Evolutionary conservation across 805 yeast species (phyloP).

Genomic region (Saccharomycopsis malanga): DNA sequence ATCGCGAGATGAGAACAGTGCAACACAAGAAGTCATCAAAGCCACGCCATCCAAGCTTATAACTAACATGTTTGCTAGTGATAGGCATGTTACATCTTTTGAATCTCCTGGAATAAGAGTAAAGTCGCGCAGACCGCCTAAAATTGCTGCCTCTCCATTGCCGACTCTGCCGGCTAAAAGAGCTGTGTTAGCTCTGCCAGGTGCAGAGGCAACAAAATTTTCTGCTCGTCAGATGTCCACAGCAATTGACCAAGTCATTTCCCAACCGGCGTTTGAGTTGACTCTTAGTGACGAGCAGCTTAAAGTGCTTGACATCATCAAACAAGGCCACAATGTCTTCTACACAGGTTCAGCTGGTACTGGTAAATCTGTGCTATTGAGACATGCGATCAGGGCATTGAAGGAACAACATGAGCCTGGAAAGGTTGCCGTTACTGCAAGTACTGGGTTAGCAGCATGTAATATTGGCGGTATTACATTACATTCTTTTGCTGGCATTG

Average conservation of each 20-base stretch:
- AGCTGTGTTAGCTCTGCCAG: neutral
- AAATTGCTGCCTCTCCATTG: neutral
- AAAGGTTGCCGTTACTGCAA: constrained; percentile 69
- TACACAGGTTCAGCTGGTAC: constrained; percentile 99
- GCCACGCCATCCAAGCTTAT: neutral
- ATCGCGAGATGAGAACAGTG: neutral
- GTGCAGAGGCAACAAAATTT: neutral
- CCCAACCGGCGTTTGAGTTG: neutral
- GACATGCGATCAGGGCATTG: constrained; percentile 50
- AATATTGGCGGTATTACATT: constrained; percentile 74
- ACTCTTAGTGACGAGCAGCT: constrained; percentile 55
- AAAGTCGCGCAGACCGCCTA: neutral
- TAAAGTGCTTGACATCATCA: constrained; percentile 56
- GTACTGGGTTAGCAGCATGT: constrained; percentile 80
- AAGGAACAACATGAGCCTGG: constrained; percentile 39
- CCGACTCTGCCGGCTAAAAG: neutral
- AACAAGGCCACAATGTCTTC: constrained; percentile 62
- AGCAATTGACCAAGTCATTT: neutral
- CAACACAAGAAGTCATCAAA: neutral
- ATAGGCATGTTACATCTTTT: neutral
- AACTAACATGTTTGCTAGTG: neutral
- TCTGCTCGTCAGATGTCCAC: constrained; percentile 7
- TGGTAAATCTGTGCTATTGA: constrained; percentile 86
- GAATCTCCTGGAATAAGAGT: neutral
- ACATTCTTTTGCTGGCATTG: constrained; percentile 74